Conservation (phyloP, 805 yeast species). For the Maudiozyma serrabonitensis region DNA sequence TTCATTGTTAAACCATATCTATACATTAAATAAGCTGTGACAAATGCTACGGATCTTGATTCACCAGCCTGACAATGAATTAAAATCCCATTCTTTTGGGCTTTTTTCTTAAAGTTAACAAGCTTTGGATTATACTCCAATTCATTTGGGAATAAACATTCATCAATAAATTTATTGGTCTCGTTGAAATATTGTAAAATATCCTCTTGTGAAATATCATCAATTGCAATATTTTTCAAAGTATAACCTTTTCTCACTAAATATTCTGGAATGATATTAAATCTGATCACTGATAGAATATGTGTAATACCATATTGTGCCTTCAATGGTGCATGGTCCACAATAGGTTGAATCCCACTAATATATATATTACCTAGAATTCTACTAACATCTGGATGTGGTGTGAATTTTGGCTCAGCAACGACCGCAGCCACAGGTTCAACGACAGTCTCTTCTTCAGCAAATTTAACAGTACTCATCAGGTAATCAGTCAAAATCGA, state of each 20-base stretch:
- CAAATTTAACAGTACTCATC: not conserved
- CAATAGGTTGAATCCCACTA: constrained; percentile 62
- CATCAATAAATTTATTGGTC: constrained; percentile 56
- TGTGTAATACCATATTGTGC: constrained; percentile 52
- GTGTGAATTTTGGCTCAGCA: not conserved
- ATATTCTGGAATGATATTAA: constrained; percentile 47
- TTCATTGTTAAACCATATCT: constrained; percentile 47
- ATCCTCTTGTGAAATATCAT: constrained; percentile 63
- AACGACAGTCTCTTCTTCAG: not conserved
- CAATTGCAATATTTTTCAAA: constrained; percentile 53
- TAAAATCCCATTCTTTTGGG: constrained; percentile 39
- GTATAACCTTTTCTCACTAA: constrained; percentile 35
- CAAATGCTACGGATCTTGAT: constrained; percentile 79
- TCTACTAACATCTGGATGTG: constrained; percentile 33
- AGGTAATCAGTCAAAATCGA: too few relatives aligned
- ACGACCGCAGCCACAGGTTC: not conserved
- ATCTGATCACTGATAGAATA: constrained; percentile 61
- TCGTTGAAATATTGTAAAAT: constrained; percentile 53
- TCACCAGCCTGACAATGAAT: constrained; percentile 89
- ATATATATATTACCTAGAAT: constrained; percentile 74
- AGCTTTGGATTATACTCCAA: constrained; percentile 24
- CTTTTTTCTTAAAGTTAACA: constrained; percentile 25
- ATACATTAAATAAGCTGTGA: constrained; percentile 83
- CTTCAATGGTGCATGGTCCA: constrained; percentile 41
- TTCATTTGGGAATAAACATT: constrained; percentile 43